Conservation (phyloP, 2,329 filamentous ascomycete species). For the Talaromyces sp. region DNA sequence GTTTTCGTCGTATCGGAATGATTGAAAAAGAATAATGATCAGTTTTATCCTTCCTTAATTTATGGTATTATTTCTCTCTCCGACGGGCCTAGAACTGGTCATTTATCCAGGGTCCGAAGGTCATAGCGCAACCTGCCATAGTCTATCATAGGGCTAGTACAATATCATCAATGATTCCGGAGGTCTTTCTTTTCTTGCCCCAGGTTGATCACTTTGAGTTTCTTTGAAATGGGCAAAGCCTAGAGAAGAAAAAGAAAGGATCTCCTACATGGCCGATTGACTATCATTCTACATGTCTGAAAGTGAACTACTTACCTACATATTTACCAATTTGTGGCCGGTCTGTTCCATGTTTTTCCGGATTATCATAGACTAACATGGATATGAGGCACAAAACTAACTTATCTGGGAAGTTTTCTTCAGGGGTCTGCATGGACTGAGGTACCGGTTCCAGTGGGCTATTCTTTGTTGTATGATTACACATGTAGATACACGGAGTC, state of each 20-base stretch:
- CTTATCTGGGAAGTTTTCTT: background rate
- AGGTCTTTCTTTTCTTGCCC: background rate
- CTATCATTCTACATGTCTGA: background rate
- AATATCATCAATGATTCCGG: background rate
- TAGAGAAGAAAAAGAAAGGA: background rate
- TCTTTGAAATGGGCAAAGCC: background rate
- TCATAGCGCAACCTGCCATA: background rate
- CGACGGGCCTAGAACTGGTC: conserved; percentile 2
- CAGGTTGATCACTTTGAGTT: background rate
- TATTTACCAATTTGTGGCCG: background rate
- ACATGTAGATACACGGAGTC: background rate
- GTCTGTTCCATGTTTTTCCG: background rate
- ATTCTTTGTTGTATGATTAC: background rate
- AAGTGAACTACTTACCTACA: background rate
- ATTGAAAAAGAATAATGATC: background rate
- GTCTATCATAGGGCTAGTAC: background rate
- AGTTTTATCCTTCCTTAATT: background rate
- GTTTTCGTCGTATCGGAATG: background rate
- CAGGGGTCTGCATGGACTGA: background rate
- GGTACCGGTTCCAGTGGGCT: background rate
- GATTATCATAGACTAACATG: background rate
- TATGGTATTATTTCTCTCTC: background rate
- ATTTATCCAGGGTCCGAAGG: background rate
- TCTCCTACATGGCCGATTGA: background rate
- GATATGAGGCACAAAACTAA: background rate